Conservation (phyloP, 192 early-diverging fungal genomes). For the Entomortierella beljakovae region DNA sequence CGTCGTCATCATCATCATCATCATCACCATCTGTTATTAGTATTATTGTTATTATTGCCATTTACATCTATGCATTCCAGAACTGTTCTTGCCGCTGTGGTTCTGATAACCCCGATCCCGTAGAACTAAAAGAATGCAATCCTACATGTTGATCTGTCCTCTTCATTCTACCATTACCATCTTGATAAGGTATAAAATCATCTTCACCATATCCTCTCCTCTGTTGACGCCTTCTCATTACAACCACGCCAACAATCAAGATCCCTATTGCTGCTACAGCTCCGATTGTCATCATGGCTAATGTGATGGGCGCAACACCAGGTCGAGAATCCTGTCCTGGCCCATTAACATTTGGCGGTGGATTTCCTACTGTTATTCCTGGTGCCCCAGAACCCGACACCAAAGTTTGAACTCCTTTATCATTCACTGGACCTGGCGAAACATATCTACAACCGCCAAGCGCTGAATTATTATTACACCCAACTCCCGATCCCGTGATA, state of each 20-base stretch:
- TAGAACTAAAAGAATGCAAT: slow-evolving; percentile 14
- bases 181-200: not conserved
- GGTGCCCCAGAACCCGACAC: too few relatives aligned
- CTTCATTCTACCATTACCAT: not conserved
- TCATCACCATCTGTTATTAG: not conserved
- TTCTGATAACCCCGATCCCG: not conserved
- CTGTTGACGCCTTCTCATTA: not conserved
- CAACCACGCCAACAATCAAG: not conserved
- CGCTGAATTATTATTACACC: too few relatives aligned
- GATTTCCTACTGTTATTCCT: too few relatives aligned
- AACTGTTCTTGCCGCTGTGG: slow-evolving; percentile 25
- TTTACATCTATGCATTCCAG: slow-evolving; percentile 16
- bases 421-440: too few relatives aligned
- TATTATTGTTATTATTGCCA: not conserved
- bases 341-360: not conserved
- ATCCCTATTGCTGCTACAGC: not conserved
- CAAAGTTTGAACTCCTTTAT: too few relatives aligned
- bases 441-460: too few relatives aligned
- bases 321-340: not conserved
- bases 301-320: not conserved
- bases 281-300: not conserved
- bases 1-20: too few relatives aligned
- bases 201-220: not conserved
- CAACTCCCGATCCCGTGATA: too few relatives aligned
- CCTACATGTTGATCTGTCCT: slow-evolving; percentile 14